These are phyloP conservation scores for Abrus precatorius DNA, from an alignment of 306 rosid species.

Conservation along the genomic window DNA sequence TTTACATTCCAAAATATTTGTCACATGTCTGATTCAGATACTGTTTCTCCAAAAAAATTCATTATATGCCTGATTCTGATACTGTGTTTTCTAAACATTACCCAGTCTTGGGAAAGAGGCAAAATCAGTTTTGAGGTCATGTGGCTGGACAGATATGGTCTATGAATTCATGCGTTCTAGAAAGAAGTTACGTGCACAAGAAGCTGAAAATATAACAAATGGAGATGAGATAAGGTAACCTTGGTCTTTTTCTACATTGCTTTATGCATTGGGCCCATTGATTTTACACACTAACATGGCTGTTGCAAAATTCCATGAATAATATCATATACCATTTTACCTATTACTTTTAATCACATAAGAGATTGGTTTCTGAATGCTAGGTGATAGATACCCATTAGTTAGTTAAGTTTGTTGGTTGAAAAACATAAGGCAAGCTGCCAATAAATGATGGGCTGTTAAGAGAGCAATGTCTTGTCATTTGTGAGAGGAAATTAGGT, in stretches of 20 bases:
- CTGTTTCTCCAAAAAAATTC: not conserved
- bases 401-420: too few species aligned
- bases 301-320: constrained; percentile 21
- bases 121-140: constrained; percentile 69
- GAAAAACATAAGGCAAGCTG: too few species aligned
- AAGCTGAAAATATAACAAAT: constrained; percentile 55
- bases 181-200: constrained; percentile 67
- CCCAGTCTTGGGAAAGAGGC: constrained; percentile 76
- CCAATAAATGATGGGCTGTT: too few species aligned
- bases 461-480: too few species aligned
- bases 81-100: constrained; percentile 37
- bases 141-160: constrained; percentile 83
- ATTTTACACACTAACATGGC: constrained; percentile 22
- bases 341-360: not conserved
- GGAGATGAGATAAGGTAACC: constrained; percentile 66
- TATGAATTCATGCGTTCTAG: constrained; percentile 66
- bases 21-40: constrained; percentile 13
- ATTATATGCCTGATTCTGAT: constrained; percentile 40
- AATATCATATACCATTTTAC: not conserved
- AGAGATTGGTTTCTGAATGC: constrained; percentile 2
- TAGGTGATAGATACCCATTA: not conserved
- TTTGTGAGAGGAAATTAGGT: too few species aligned
- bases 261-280: constrained; percentile 25
- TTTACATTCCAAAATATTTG: constrained; percentile 18
- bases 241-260: constrained; percentile 27